Conservation (phyloP, 768 basidiomycete species). For the Rhodotorula taiwanensis region DNA sequence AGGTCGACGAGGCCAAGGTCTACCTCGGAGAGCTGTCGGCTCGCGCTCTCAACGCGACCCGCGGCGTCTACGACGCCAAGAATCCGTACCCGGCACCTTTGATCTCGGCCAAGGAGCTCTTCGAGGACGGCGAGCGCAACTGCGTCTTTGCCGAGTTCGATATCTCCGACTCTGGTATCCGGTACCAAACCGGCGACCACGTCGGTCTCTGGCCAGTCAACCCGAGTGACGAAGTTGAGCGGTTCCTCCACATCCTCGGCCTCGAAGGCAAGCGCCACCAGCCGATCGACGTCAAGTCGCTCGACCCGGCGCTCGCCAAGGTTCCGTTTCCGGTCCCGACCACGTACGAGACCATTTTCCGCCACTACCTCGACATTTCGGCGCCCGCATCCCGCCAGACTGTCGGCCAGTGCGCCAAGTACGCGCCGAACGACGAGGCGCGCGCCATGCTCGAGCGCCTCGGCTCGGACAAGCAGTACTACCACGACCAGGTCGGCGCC, state of each 20-base stretch:
- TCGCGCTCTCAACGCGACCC: constrained; percentile 82
- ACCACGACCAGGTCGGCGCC: constrained; percentile 60
- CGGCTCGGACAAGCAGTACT: constrained; percentile 80
- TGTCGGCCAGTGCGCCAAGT: constrained; percentile 76
- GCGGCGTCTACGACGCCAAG: constrained; percentile 95
- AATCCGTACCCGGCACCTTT: constrained; percentile 91
- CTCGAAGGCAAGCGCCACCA: constrained; percentile 70
- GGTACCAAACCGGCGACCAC: constrained; percentile 98
- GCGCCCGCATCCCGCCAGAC: constrained; percentile 91
- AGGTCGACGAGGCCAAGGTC: constrained; percentile 72
- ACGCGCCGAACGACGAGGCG: constrained; percentile 72
- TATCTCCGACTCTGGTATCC: constrained; percentile 89
- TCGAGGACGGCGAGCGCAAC: constrained; percentile 69
- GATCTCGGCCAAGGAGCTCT: constrained; percentile 69
- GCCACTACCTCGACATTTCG: constrained; percentile 95
- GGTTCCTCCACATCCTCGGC: constrained; percentile 78
- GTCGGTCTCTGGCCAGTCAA: constrained; percentile 96
- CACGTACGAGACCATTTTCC: constrained; percentile 83
- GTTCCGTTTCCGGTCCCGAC: constrained; percentile 98
- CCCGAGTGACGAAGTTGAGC: constrained; percentile 81
- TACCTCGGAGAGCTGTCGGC: constrained; percentile 95
- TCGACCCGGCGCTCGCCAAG: constrained; percentile 94
- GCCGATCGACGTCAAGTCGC: constrained; percentile 87
- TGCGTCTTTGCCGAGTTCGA: constrained; percentile 91
- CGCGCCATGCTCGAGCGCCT: constrained; percentile 65